Evolutionary conservation across 805 yeast species (phyloP).

Genomic region (Suhomyces kilbournensis): DNA sequence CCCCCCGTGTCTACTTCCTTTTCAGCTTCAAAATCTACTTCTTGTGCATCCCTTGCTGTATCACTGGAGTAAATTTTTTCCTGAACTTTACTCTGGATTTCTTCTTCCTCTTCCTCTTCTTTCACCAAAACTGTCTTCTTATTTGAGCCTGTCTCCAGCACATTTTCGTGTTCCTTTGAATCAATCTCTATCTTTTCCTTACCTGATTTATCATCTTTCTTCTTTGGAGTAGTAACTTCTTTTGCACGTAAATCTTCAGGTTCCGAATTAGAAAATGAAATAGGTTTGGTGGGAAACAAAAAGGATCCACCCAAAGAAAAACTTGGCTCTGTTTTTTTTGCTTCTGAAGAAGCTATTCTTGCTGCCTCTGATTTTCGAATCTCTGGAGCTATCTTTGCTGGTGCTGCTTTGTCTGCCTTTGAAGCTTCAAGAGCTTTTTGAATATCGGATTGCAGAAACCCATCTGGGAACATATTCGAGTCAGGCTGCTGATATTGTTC

Average conservation of each 20-base stretch:
- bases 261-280: background rate
- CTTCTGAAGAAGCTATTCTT: background rate
- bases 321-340: background rate
- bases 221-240: background rate
- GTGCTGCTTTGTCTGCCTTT: constrained; percentile 35
- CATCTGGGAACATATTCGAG: background rate
- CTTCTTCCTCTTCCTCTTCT: background rate
- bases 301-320: constrained; percentile 2
- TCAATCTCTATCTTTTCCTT: background rate
- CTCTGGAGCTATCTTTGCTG: background rate
- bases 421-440: constrained; percentile 48
- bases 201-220: background rate
- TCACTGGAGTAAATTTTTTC: background rate
- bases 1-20: background rate
- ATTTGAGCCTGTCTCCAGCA: background rate
- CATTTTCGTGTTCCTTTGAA: background rate
- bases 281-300: background rate
- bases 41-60: background rate
- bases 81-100: background rate
- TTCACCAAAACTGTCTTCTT: background rate
- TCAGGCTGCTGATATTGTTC: constrained; percentile 19
- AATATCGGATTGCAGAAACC: constrained; percentile 37
- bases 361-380: background rate
- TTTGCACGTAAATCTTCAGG: background rate
- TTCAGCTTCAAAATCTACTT: background rate